phyloP scores from a whole-genome alignment of 768 basidiomycete genomes.

The Auricularia sp. region DNA sequence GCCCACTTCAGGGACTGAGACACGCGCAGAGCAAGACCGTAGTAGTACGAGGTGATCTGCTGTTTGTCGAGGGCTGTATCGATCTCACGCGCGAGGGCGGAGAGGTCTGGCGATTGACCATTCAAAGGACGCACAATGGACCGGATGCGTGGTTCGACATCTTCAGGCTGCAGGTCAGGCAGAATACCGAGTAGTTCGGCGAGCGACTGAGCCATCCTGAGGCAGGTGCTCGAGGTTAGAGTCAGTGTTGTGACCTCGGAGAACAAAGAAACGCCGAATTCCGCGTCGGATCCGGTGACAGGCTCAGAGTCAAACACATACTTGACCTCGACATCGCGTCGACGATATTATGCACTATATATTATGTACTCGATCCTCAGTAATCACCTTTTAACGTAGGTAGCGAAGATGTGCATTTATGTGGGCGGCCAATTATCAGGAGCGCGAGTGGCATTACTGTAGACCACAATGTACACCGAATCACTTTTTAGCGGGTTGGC shows the following conservation, averaged over 20 bases:
- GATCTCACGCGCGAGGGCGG: background rate
- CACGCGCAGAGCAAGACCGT: background rate
- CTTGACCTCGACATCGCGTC: too few relatives aligned
- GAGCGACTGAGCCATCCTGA: background rate
- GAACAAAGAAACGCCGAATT: too few relatives aligned
- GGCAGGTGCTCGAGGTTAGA: background rate
- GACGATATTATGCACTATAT: too few relatives aligned
- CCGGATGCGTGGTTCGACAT: background rate
- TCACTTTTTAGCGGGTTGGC: slow-evolving; percentile 52
- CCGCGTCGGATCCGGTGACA: too few relatives aligned
- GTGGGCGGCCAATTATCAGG: background rate
- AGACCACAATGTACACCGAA: background rate
- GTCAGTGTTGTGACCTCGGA: background rate
- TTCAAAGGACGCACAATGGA: background rate
- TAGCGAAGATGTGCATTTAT: background rate
- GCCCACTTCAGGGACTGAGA: background rate
- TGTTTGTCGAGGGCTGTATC: background rate
- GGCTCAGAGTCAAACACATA: too few relatives aligned
- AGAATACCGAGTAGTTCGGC: background rate
- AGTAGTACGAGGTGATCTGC: background rate
- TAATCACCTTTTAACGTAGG: too few relatives aligned
- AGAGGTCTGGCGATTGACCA: background rate
- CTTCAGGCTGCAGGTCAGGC: background rate
- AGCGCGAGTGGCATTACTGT: background rate
- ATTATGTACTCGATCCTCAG: too few relatives aligned